Evolutionary conservation across 495 filamentous ascomycete genomes (phyloP).

Genomic region (Paragyromitra xinjiangensis): DNA sequence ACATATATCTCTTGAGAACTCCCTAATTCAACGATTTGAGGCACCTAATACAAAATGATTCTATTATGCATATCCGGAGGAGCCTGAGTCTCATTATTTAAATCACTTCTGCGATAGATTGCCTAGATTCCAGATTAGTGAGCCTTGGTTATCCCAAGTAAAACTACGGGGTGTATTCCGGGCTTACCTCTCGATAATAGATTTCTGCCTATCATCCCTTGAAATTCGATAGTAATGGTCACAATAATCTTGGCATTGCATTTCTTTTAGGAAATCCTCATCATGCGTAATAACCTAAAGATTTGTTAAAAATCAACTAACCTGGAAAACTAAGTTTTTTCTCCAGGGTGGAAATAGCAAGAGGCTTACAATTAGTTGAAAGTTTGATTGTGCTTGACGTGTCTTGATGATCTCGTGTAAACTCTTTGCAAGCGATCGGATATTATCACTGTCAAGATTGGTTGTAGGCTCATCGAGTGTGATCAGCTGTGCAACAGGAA

Average conservation of each 20-base stretch:
- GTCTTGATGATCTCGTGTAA: conserved; percentile 87
- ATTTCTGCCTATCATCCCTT: conserved; percentile 85
- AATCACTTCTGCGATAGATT: conserved; percentile 65
- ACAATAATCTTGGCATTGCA: conserved; percentile 93
- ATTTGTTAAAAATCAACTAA: neutral
- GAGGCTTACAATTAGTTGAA: conserved; percentile 77
- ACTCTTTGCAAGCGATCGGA: conserved; percentile 82
- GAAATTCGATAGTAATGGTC: conserved; percentile 89
- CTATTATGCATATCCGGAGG: too few species aligned
- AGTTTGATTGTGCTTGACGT: conserved; percentile 86
- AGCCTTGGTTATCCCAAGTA: neutral
- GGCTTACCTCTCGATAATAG: conserved; percentile 71
- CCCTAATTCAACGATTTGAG: neutral
- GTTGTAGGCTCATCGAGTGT: conserved; percentile 98
- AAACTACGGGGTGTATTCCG: neutral
- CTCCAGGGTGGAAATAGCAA: neutral
- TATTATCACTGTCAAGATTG: conserved; percentile 95
- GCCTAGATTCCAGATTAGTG: conserved; percentile 35
- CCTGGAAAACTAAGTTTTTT: neutral
- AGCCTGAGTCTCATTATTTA: conserved; percentile 41
- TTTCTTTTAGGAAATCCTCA: conserved; percentile 91
- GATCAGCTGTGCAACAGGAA: conserved; percentile 66
- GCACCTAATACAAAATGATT: too few species aligned
- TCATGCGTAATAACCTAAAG: conserved; percentile 90
- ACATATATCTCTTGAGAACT: neutral